Conservation (phyloP, 2,329 filamentous ascomycete species). For the Amesomyces nigricolor region DNA sequence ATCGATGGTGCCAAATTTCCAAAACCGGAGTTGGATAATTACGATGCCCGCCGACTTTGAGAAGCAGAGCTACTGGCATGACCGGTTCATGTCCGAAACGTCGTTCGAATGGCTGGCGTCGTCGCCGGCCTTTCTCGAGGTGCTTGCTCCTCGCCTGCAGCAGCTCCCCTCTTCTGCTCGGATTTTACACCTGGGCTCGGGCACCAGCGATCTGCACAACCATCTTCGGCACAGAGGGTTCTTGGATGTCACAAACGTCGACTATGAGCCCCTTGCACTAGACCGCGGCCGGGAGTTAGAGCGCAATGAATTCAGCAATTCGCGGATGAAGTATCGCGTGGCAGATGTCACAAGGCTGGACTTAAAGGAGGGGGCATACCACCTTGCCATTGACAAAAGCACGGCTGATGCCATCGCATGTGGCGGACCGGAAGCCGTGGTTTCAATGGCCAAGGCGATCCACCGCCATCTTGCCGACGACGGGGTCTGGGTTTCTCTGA, state of each 20-base stretch:
- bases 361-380: slow-evolving; percentile 27
- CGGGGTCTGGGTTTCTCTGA: slow-evolving; percentile 44
- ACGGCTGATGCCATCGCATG: slow-evolving; percentile 46
- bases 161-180: slow-evolving; percentile 25
- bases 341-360: slow-evolving; percentile 41
- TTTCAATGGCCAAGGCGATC: slow-evolving; percentile 37
- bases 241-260: slow-evolving; percentile 42
- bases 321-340: slow-evolving; percentile 39
- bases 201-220: slow-evolving; percentile 46
- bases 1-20: too few relatives aligned
- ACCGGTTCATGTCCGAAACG: slow-evolving; percentile 41
- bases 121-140: slow-evolving; percentile 37
- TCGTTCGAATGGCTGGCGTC: slow-evolving; percentile 45
- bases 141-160: slow-evolving; percentile 37
- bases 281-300: slow-evolving; percentile 40
- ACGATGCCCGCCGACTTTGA: slow-evolving; percentile 37
- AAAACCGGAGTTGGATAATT: too few relatives aligned
- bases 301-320: slow-evolving; percentile 38
- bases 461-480: slow-evolving; percentile 31
- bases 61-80: slow-evolving; percentile 45
- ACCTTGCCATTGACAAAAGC: slow-evolving; percentile 46
- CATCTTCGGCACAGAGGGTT: slow-evolving; percentile 40
- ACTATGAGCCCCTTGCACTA: slow-evolving; percentile 45
- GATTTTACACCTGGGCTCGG: slow-evolving; percentile 44
- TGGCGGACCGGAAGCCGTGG: slow-evolving; percentile 35